Conservation (phyloP, 805 yeast species). For the Candida orba region DNA sequence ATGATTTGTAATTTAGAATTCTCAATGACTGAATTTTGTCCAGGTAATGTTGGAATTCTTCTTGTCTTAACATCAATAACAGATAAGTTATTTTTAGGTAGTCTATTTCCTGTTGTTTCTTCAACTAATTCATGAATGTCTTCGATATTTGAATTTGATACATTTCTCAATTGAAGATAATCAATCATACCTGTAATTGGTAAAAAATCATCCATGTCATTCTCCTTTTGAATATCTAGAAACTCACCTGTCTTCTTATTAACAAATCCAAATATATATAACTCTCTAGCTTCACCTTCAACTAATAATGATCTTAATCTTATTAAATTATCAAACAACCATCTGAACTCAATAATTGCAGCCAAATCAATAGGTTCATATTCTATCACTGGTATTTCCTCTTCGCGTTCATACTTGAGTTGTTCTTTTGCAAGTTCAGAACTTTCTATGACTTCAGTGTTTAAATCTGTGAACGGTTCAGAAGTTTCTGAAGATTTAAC, state of each 20-base stretch:
- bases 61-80: slow-evolving; percentile 62
- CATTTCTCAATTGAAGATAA: slow-evolving; percentile 20
- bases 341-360: neutral
- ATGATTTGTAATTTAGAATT: slow-evolving; percentile 53
- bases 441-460: too few species aligned
- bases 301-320: slow-evolving; percentile 35
- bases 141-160: neutral
- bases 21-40: slow-evolving; percentile 39
- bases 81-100: slow-evolving; percentile 20
- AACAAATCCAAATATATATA: slow-evolving; percentile 35
- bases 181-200: slow-evolving; percentile 63
- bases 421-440: too few species aligned
- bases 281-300: slow-evolving; percentile 54
- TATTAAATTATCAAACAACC: slow-evolving; percentile 29
- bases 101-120: neutral
- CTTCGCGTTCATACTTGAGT: too few species aligned
- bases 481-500: too few species aligned
- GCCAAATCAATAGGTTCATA: too few species aligned
- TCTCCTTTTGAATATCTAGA: slow-evolving; percentile 14
- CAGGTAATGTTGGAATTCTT: slow-evolving; percentile 34
- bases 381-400: too few species aligned
- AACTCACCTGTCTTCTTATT: slow-evolving; percentile 10
- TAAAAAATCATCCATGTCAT: slow-evolving; percentile 15
- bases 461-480: too few species aligned
- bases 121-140: slow-evolving; percentile 11